Evolutionary conservation across 116 monocot species (phyloP).

Genomic region (Trichopus zeylanicus): DNA sequence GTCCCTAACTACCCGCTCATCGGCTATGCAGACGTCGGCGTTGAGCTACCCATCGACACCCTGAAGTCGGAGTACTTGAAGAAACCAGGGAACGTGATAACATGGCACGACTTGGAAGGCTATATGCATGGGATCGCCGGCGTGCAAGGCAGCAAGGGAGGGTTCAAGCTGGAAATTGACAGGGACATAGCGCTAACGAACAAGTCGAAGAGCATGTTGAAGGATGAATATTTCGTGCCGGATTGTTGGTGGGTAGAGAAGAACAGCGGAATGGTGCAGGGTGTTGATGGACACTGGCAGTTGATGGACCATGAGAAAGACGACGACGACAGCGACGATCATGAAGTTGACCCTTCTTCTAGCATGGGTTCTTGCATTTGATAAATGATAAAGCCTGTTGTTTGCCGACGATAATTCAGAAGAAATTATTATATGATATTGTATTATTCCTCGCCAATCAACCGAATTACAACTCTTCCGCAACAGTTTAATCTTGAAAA

Average conservation of each 20-base stretch:
- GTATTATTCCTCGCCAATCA: too few species aligned
- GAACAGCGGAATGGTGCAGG: slow-evolving; percentile 83
- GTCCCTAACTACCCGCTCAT: slow-evolving; percentile 57
- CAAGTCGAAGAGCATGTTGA: slow-evolving; percentile 49
- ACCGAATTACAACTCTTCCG: too few species aligned
- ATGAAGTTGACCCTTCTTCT: too few species aligned
- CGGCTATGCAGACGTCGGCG: slow-evolving; percentile 58
- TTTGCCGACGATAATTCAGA: too few species aligned
- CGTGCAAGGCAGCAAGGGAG: too few species aligned
- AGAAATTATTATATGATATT: too few species aligned
- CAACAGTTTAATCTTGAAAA: too few species aligned
- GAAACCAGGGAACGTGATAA: slow-evolving; percentile 20
- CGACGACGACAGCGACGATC: too few species aligned
- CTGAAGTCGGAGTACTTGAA: slow-evolving; percentile 54
- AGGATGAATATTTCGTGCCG: slow-evolving; percentile 57
- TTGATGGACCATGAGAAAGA: slow-evolving; percentile 50
- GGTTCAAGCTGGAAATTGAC: slow-evolving; percentile 56
- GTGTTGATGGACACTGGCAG: slow-evolving; percentile 46
- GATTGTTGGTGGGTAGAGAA: slow-evolving; percentile 69
- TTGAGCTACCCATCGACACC: slow-evolving; percentile 38
- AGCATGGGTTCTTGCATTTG: too few species aligned
- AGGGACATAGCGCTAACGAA: slow-evolving; percentile 74
- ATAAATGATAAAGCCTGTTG: too few species aligned
- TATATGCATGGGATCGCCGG: slow-evolving; percentile 84
- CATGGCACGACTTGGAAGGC: slow-evolving; percentile 74